phyloP scores from a whole-genome alignment of 2,329 filamentous ascomycete species.

The Fusarium subglutinans region DNA sequence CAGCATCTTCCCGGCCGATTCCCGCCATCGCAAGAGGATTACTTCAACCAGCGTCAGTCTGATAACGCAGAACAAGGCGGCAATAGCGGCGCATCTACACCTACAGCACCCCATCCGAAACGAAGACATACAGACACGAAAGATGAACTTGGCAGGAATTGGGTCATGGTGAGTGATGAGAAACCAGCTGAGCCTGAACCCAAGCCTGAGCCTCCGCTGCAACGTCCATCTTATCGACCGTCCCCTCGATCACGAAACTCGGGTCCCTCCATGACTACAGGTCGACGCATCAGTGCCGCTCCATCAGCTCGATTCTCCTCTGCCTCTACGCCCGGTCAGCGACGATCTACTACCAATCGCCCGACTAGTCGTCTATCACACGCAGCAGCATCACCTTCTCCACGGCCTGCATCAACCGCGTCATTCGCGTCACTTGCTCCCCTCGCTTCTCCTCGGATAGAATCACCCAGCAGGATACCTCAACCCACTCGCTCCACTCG shows the following conservation, averaged over 20 bases:
- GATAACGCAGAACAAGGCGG: slow-evolving; percentile 42
- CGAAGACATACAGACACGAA: slow-evolving; percentile 62
- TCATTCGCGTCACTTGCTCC: slow-evolving; percentile 49
- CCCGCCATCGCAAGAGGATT: slow-evolving; percentile 45
- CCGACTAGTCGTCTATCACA: slow-evolving; percentile 58
- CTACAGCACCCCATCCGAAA: slow-evolving; percentile 59
- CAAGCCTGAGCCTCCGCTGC: slow-evolving; percentile 40
- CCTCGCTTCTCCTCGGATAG: slow-evolving; percentile 45
- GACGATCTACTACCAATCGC: slow-evolving; percentile 36
- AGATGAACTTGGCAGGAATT: slow-evolving; percentile 71
- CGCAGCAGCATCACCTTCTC: slow-evolving; percentile 26
- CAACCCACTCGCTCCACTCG: slow-evolving; percentile 20
- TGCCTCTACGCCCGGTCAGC: slow-evolving; percentile 39
- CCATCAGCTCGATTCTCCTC: slow-evolving; percentile 46
- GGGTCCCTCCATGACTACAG: slow-evolving; percentile 46
- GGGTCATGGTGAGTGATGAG: slow-evolving; percentile 72
- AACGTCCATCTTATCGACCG: slow-evolving; percentile 36
- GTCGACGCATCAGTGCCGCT: slow-evolving; percentile 56
- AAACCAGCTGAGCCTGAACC: slow-evolving; percentile 27
- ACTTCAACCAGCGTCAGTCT: slow-evolving; percentile 6
- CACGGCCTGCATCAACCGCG: slow-evolving; percentile 44
- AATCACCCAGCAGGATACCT: slow-evolving; percentile 57
- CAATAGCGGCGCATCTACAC: slow-evolving; percentile 51
- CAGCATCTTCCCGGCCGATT: slow-evolving; percentile 44
- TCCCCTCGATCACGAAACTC: slow-evolving; percentile 47